phyloP scores from a whole-genome alignment of 495 filamentous ascomycete genomes.

The Bryoglossum gracile region DNA sequence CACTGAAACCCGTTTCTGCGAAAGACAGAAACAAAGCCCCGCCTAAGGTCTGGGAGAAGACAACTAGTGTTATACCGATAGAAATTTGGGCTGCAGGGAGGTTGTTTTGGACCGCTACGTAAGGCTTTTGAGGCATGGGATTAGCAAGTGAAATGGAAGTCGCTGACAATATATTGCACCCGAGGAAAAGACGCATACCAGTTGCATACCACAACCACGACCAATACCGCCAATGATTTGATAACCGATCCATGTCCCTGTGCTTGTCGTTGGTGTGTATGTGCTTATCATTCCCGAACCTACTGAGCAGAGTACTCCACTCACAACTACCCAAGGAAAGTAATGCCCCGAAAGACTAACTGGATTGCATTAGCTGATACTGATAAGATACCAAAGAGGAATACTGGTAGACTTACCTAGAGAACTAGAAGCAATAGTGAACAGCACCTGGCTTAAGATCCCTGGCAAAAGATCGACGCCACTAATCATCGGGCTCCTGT shows the following conservation, averaged over 20 bases:
- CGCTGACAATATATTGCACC: too few species aligned
- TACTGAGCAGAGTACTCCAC: slow-evolving; percentile 24
- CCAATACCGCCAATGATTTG: slow-evolving; percentile 62
- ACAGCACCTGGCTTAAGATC: slow-evolving; percentile 29
- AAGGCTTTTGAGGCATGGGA: slow-evolving; percentile 59
- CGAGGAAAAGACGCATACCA: too few species aligned
- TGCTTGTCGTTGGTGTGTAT: slow-evolving; percentile 41
- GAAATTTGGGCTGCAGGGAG: slow-evolving; percentile 45
- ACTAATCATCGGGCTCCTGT: slow-evolving; percentile 46
- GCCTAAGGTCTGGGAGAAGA: slow-evolving; percentile 53
- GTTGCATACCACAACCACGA: too few species aligned
- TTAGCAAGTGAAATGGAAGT: too few species aligned
- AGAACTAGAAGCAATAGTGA: neutral
- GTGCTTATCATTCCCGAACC: slow-evolving; percentile 44
- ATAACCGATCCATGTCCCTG: slow-evolving; percentile 58
- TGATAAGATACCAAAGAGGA: neutral
- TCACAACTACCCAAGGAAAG: slow-evolving; percentile 27
- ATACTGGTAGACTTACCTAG: neutral
- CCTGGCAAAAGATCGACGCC: slow-evolving; percentile 64
- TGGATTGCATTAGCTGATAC: too few species aligned
- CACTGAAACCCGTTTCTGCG: slow-evolving; percentile 6
- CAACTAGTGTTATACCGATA: slow-evolving; percentile 51
- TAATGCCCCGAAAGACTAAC: slow-evolving; percentile 30
- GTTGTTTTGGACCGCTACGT: slow-evolving; percentile 50
- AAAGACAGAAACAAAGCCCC: slow-evolving; percentile 51